Percentiles rank a stretch among this genome's conserved stretches.
phyloP scores from a whole-genome alignment of 164 flowering plant genomes.

The Annona cherimola region DNA sequence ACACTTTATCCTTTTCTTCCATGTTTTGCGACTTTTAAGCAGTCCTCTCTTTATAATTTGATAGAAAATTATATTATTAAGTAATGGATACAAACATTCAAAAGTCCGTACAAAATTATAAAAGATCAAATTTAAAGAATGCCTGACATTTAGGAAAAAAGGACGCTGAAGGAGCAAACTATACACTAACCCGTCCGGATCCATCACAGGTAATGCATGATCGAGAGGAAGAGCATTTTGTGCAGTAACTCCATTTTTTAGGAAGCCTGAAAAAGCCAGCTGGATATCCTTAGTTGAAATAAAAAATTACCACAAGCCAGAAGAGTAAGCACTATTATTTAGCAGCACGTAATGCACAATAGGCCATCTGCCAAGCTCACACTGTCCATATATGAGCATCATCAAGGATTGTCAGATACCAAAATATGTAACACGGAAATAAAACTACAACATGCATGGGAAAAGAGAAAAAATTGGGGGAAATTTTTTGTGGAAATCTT shows the following conservation, averaged over 20 bases:
- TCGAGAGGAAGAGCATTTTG: slow-evolving; percentile 79
- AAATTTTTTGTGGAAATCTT: background rate
- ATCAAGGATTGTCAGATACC: background rate
- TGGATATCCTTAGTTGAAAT: background rate
- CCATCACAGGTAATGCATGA: slow-evolving; percentile 79
- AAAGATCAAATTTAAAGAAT: too few relatives aligned
- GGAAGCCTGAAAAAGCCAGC: slow-evolving; percentile 61
- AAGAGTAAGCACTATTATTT: background rate
- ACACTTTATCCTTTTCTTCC: too few relatives aligned
- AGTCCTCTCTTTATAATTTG: too few relatives aligned
- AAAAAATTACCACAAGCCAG: background rate
- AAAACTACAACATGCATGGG: background rate
- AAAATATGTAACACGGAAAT: background rate
- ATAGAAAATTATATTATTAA: too few relatives aligned
- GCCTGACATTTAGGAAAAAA: background rate
- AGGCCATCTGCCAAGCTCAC: background rate
- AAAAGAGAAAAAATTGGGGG: background rate
- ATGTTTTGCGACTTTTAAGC: too few relatives aligned
- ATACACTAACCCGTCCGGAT: slow-evolving; percentile 41
- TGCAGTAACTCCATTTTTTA: slow-evolving; percentile 96
- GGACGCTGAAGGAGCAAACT: background rate
- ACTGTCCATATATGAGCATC: background rate
- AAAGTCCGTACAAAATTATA: too few relatives aligned
- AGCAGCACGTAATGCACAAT: background rate
- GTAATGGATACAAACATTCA: too few relatives aligned